These are phyloP conservation scores for Microascus cirrosus DNA, from an alignment of 2,329 filamentous ascomycete species.

Conservation along the genomic window DNA sequence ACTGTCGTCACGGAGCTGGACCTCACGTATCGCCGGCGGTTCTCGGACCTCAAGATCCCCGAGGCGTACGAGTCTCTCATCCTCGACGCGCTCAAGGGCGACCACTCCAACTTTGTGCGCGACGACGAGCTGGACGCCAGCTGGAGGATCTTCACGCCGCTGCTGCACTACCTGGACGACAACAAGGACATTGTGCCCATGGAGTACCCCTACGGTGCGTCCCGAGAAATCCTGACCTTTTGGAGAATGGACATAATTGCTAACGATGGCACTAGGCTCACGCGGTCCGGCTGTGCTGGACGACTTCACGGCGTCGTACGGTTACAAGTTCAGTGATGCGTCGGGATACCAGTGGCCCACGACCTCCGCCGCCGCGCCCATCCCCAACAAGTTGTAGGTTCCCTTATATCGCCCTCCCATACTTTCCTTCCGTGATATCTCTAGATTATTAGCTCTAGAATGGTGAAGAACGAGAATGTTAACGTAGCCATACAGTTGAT, in stretches of 20 bases:
- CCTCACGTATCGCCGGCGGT: conserved; percentile 92
- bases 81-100: conserved; percentile 92
- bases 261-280: conserved; percentile 54
- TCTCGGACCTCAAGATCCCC: conserved; percentile 98
- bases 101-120: conserved; percentile 98
- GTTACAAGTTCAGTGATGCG: conserved; percentile 97
- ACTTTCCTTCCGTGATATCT: too few species aligned
- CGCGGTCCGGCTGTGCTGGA: conserved; percentile 93
- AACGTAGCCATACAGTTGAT: too few species aligned
- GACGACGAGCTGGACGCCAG: conserved; percentile 94
- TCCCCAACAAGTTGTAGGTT: conserved; percentile 71
- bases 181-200: conserved; percentile 99
- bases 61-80: conserved; percentile 98
- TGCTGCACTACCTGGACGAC: conserved; percentile 95
- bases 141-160: conserved; percentile 97
- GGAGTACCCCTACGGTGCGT: conserved; percentile 97
- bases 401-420: background rate
- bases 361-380: conserved; percentile 49
- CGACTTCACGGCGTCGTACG: conserved; percentile 95
- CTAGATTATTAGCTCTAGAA: too few species aligned
- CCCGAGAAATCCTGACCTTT: background rate
- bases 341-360: conserved; percentile 93
- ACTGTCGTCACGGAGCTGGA: conserved; percentile 98
- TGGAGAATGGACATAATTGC: background rate
- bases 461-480: background rate